Evolutionary conservation across 768 basidiomycete genomes (phyloP), one percentile per base, ranked within the genome.

Genomic region (Imleria badia): DNA sequence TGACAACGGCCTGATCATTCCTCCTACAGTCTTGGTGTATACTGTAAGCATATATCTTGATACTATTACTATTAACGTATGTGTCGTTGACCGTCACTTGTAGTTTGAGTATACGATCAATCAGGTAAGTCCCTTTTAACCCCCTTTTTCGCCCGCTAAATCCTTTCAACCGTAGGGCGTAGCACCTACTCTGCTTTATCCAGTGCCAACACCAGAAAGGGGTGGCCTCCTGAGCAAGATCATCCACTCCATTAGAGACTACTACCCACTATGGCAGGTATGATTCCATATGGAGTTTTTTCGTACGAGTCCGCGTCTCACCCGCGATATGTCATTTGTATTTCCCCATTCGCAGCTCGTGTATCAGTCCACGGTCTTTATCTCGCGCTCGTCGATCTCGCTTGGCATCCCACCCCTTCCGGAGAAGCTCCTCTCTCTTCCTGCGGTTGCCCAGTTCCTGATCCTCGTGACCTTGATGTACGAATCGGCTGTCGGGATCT

Each of bases 231-330:
- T 96, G 46, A 82, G 85, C 65, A 82, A 79, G 65, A 79, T 98
- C 55, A 91, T 98, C 52, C 84, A 90, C 63, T 85, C 83, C 1
- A 78, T 94, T 19, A 80, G 93, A 35, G 96, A 98, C 66, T 98
- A 94, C 68, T 98, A 98, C 72, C 94, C 94, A 2, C 80, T 96
- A 38, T 97, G 94, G 91, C 91, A 93, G 85, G 90, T 87, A 56
- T 23, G 78, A 19, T 13, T 36, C 1, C 6, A 64, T 58, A 44
- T 53, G 53, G 17, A 39, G 3, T 33, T 19, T 44, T 23, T 52
- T 44, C 45, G 26, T 45, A 14, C 15, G 22, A 49, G 17, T 50
- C 52, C 33, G 22, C 19, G 46, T 49, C 51, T 52, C 31, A 56
- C 44, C 34, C 26, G 41, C 23, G 39, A 47, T 19, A 6, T 45